phyloP scores from a whole-genome alignment of 176 grass and related monocot genomes.

The Zoysia japonica region DNA sequence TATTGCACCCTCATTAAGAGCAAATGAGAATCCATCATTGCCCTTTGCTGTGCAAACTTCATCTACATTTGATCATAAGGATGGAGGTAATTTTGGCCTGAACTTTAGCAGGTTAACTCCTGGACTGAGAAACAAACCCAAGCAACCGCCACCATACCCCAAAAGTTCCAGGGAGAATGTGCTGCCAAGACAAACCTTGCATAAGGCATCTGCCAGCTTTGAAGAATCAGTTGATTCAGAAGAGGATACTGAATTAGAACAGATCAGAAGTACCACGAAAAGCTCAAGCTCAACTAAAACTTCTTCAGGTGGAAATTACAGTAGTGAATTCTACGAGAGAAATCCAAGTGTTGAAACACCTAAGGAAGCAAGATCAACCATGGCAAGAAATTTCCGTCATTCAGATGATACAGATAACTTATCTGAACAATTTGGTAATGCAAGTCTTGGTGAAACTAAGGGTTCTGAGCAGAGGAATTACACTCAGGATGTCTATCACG shows the following conservation, averaged over 20 bases:
- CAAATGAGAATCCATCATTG: constrained; percentile 37
- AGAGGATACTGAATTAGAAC: constrained; percentile 26
- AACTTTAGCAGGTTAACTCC: constrained; percentile 74
- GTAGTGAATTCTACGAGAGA: constrained; percentile 23
- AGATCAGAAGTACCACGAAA: constrained; percentile 22
- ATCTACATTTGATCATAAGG: constrained; percentile 42
- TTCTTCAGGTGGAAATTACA: constrained; percentile 33
- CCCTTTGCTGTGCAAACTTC: constrained; percentile 38
- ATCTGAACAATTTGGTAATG: constrained; percentile 24
- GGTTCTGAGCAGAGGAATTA: constrained; percentile 36
- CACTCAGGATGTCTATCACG: constrained; percentile 20
- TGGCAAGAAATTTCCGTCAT: constrained; percentile 35
- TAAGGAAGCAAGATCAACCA: constrained; percentile 45
- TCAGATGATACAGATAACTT: constrained; percentile 36
- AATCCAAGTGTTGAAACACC: constrained; percentile 29
- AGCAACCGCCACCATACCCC: constrained; percentile 45
- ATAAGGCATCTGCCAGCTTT: constrained; percentile 44
- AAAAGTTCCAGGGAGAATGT: constrained; percentile 38
- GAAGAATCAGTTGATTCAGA: constrained; percentile 47
- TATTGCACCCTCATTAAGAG: constrained; percentile 22
- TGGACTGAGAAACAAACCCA: constrained; percentile 74
- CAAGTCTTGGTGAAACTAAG: constrained; percentile 24
- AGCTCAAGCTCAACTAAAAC: constrained; percentile 32
- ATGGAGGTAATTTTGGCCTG: constrained; percentile 46
- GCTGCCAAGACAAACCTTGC: constrained; percentile 36